These are phyloP conservation scores for Chlamydomonas asymmetrica DNA, from an alignment of 139 green algal species.

Conservation along the genomic window DNA sequence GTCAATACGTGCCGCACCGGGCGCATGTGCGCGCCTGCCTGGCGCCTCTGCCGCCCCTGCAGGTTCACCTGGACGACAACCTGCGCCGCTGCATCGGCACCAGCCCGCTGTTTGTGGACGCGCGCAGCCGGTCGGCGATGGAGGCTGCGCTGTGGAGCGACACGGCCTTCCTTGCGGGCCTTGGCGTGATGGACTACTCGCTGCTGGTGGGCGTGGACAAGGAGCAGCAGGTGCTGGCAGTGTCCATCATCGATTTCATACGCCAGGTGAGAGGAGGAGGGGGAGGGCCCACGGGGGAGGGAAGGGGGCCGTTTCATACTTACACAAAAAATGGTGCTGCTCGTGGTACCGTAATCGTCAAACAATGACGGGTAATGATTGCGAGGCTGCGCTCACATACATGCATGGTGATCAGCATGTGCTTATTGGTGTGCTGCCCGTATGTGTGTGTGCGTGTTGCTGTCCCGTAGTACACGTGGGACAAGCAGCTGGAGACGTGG, in stretches of 20 bases:
- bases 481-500: conserved; percentile 97
- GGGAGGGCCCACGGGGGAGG: too few relatives aligned
- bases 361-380: too few relatives aligned
- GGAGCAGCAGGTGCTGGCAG: conserved; percentile 67
- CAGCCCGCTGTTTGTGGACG: conserved; percentile 69
- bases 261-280: conserved; percentile 32
- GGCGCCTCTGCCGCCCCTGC: conserved; percentile 5
- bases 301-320: neutral
- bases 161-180: conserved; percentile 80
- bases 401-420: too few relatives aligned
- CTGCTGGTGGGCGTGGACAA: conserved; percentile 82
- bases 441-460: neutral
- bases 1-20: too few relatives aligned
- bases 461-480: conserved; percentile 89
- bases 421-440: too few relatives aligned
- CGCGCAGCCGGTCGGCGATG: conserved; percentile 34
- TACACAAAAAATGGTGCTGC: too few relatives aligned
- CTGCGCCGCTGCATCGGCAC: conserved; percentile 72
- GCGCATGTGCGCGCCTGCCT: too few relatives aligned
- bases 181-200: conserved; percentile 97
- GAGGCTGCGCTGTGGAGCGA: conserved; percentile 84
- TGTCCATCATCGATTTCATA: conserved; percentile 96
- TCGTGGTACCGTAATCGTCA: too few relatives aligned
- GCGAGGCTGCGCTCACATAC: too few relatives aligned
- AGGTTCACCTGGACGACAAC: conserved; percentile 93